Base-by-base conservation (phyloP, 192 early-diverging fungal genomes). In the Physocladia obscura region DNA sequence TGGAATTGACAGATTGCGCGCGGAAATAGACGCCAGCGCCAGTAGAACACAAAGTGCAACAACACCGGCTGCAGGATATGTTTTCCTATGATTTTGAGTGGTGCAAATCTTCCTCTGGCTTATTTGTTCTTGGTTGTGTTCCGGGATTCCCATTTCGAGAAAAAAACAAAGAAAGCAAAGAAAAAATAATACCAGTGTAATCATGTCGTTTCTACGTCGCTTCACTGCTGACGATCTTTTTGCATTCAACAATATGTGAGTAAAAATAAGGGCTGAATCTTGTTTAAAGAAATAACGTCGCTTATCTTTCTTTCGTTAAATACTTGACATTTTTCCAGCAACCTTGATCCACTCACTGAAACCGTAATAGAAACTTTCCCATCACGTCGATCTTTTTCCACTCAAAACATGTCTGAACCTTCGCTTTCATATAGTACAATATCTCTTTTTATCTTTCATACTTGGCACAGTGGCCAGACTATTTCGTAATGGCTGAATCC, bases 171-270 rank as follows among this genome's bases (percentile, higher is more conserved):
- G n/a, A n/a, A n/a, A n/a, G n/a, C n/a, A 44, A 29, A 55, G 17
- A 59, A 59, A 19, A 59, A 59, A 59, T 36, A 30, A 59, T 35
- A 36, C 24, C 57, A 31, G n/a, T n/a, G n/a, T 15, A 47, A 22
- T 19, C 27, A 68, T 68, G 65, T 68, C 65, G 30, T 57, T 68
- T 36, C 24, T 84, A 5, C 67, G 87, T 5, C 75, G 87, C 22
- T 93, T 97, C 81, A 87, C 85, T 36, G 92, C 97, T 0, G 90
- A 90, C 69, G 97, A 99, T 80, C 79, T 99, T 61, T 95, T 99
- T 82, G 78, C 74, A 30, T 96, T 99, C 82, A 95, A 96, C 78
- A 94, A 92, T 77, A 86, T 98, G 84, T 91, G 84, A 71, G 73
- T 30, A 8, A 1, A 2, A 39, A 21, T 49, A 15, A 44, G 5